Evolutionary conservation across 2,329 filamentous ascomycete genomes (phyloP).

Genomic region (Pseudogymnoascus sp.): DNA sequence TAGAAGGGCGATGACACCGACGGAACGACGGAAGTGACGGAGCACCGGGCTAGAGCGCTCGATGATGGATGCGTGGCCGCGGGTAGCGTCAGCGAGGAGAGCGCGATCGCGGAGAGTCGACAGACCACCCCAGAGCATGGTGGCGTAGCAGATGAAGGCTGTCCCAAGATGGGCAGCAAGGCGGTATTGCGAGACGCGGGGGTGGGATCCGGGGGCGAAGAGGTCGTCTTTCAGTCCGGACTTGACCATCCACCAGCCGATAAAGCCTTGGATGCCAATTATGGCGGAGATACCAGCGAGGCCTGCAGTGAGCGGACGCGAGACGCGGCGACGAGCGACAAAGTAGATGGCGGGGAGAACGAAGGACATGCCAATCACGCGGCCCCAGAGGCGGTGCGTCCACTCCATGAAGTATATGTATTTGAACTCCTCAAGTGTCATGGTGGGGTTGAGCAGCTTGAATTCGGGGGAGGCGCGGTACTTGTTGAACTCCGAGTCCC

Average conservation of each 20-base stretch:
- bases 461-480: slow-evolving; percentile 93
- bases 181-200: slow-evolving; percentile 89
- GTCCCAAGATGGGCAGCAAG: slow-evolving; percentile 82
- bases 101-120: slow-evolving; percentile 71
- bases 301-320: slow-evolving; percentile 66
- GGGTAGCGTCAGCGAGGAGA: slow-evolving; percentile 59
- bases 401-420: slow-evolving; percentile 99
- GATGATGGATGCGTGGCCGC: slow-evolving; percentile 51
- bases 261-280: slow-evolving; percentile 89
- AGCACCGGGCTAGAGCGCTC: slow-evolving; percentile 61
- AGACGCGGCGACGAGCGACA: slow-evolving; percentile 70
- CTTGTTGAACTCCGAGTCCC: slow-evolving; percentile 88
- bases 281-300: slow-evolving; percentile 76
- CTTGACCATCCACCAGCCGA: slow-evolving; percentile 99
- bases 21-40: slow-evolving; percentile 63
- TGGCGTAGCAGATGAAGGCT: slow-evolving; percentile 86
- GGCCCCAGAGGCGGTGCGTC: slow-evolving; percentile 90
- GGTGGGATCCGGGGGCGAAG: slow-evolving; percentile 82
- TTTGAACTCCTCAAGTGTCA: slow-evolving; percentile 91
- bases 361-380: slow-evolving; percentile 83
- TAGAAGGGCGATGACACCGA: slow-evolving; percentile 62
- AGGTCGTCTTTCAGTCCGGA: slow-evolving; percentile 92
- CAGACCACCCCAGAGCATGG: slow-evolving; percentile 88
- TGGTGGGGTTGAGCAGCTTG: slow-evolving; percentile 81
- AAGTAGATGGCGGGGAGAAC: slow-evolving; percentile 85